These are phyloP conservation scores for Lactarius sp. DNA, from an alignment of 768 basidiomycete species.

Conservation along the genomic window DNA sequence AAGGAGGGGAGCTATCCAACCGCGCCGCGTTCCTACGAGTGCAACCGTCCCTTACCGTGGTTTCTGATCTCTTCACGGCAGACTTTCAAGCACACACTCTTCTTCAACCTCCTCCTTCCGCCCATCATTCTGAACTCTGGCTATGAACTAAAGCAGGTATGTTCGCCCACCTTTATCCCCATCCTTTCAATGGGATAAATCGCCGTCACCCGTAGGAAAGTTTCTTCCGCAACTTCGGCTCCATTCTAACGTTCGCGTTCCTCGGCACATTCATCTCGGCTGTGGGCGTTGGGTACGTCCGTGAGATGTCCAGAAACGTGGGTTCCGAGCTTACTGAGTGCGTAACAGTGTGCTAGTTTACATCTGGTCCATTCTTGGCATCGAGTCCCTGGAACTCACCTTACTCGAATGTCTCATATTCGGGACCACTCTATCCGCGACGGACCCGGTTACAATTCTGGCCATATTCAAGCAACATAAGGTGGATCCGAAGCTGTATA, in stretches of 20 bases:
- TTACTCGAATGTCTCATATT: constrained; percentile 93
- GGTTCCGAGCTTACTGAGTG: constrained; percentile 39
- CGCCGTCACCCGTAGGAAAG: constrained; percentile 60
- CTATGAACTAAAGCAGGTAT: constrained; percentile 92
- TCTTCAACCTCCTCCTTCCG: constrained; percentile 96
- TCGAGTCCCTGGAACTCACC: constrained; percentile 82
- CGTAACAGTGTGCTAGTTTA: constrained; percentile 83
- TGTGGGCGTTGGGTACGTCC: constrained; percentile 86
- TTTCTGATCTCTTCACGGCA: constrained; percentile 32
- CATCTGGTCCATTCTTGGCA: constrained; percentile 87
- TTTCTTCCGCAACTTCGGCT: constrained; percentile 98
- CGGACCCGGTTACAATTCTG: constrained; percentile 96
- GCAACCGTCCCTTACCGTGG: not conserved
- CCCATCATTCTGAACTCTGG: constrained; percentile 98
- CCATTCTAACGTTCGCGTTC: constrained; percentile 91
- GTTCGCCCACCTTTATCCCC: constrained; percentile 26
- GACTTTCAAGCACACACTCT: constrained; percentile 95
- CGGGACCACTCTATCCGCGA: constrained; percentile 94
- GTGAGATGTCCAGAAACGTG: not conserved
- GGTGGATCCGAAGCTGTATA: constrained; percentile 96
- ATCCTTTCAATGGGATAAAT: not conserved
- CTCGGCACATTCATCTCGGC: constrained; percentile 95
- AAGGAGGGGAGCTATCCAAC: not conserved
- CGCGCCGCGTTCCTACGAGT: not conserved
- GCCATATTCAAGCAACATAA: constrained; percentile 99